Percentiles rank a stretch among this genome's conserved stretches.
These are phyloP conservation scores for Ceratocystis huliohia DNA, from an alignment of 2,329 filamentous ascomycete species.

Conservation along the genomic window DNA sequence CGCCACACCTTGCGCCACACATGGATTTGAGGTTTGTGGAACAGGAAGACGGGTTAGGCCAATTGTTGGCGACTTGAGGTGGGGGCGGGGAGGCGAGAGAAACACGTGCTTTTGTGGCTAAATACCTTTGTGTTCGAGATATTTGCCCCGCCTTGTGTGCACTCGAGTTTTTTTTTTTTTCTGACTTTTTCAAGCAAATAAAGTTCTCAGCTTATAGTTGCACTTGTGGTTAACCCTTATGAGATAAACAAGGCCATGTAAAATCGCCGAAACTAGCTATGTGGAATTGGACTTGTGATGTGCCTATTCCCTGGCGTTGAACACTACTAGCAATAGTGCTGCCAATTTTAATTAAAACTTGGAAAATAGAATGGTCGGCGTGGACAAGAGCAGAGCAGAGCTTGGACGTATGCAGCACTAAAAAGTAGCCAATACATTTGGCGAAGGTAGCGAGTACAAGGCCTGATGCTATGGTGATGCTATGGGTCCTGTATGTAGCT, in stretches of 20 bases:
- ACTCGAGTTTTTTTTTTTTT: neutral
- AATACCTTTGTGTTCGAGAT: neutral
- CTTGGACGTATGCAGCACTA: slow-evolving; percentile 4
- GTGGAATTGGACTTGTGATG: neutral
- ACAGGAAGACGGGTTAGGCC: neutral
- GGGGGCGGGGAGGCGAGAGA: slow-evolving; percentile 9
- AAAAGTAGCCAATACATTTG: neutral
- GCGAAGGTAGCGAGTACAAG: too few species aligned
- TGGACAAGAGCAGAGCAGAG: neutral
- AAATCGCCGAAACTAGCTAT: neutral
- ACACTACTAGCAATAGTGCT: neutral
- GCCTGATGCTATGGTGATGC: neutral
- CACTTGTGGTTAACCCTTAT: neutral
- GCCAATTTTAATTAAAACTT: neutral
- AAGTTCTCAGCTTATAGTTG: neutral
- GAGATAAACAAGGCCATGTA: neutral
- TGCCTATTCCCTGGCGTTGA: neutral
- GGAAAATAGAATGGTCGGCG: neutral
- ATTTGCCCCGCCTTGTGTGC: slow-evolving; percentile 6
- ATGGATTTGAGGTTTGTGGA: neutral
- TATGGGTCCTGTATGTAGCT: neutral
- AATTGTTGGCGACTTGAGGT: neutral
- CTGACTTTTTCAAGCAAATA: neutral
- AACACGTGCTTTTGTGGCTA: slow-evolving; percentile 10
- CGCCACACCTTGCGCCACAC: neutral